Evolutionary conservation across 2,329 filamentous ascomycete genomes (phyloP).

Genomic region (Fonsecaea nubica): DNA sequence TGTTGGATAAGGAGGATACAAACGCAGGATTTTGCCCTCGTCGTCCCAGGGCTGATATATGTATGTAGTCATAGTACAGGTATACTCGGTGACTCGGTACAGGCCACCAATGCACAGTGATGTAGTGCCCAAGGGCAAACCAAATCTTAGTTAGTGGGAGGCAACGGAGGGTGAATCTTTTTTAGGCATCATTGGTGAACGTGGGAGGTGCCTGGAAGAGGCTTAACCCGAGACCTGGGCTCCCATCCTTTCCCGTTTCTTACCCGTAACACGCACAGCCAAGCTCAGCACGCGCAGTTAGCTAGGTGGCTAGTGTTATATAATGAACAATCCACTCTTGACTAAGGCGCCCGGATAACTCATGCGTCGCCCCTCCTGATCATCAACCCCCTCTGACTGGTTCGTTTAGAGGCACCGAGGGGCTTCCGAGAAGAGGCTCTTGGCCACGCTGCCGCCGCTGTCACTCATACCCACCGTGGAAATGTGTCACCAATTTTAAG

Average conservation of each 20-base stretch:
- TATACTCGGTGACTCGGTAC: background rate
- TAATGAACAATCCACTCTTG: background rate
- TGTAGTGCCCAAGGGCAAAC: background rate
- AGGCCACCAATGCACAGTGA: slow-evolving; percentile 1
- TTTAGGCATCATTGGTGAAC: background rate
- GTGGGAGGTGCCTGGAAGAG: background rate
- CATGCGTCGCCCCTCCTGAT: background rate
- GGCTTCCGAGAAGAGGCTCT: slow-evolving; percentile 1
- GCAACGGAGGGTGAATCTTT: too few species aligned
- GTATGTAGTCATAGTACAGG: background rate
- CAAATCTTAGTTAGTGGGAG: background rate
- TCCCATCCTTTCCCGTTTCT: background rate
- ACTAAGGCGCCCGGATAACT: background rate
- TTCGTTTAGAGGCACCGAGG: background rate
- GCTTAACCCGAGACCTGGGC: background rate
- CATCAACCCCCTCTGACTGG: background rate
- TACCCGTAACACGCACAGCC: background rate
- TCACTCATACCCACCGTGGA: slow-evolving; percentile 2
- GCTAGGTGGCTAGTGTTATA: background rate
- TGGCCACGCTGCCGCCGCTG: background rate
- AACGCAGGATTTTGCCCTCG: background rate
- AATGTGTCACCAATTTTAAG: slow-evolving; percentile 5
- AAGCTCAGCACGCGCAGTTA: background rate
- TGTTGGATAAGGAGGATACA: background rate
- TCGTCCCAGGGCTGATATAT: slow-evolving; percentile 4